Conservation (phyloP, 2,329 filamentous ascomycete genomes). For the Trichoderma afroharzianum region DNA sequence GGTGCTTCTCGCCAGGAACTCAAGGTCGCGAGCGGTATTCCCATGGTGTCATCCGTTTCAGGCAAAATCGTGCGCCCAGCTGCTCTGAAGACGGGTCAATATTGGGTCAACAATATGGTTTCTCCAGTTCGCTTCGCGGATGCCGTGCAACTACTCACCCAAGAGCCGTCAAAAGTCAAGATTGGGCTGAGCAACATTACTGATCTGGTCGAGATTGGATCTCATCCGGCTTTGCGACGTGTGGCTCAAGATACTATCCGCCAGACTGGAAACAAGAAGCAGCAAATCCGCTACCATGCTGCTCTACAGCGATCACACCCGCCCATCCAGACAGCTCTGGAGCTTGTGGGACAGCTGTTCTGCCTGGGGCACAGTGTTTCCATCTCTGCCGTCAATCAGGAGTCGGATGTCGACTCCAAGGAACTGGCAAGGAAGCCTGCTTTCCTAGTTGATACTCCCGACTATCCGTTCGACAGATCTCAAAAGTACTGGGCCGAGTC, state of each 20-base stretch:
- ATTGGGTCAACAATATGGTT: conserved; percentile 18
- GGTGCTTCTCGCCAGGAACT: not conserved
- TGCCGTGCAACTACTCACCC: not conserved
- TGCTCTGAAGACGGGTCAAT: not conserved
- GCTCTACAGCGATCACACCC: not conserved
- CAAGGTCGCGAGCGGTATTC: not conserved
- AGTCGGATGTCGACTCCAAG: too few relatives aligned
- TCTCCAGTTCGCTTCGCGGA: conserved; percentile 8
- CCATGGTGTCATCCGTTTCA: conserved; percentile 15
- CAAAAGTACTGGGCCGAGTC: too few relatives aligned
- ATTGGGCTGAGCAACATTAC: not conserved
- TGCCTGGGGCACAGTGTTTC: not conserved
- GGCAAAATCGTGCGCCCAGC: not conserved
- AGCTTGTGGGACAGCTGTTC: conserved; percentile 9
- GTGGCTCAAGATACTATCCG: not conserved
- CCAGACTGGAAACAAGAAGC: not conserved
- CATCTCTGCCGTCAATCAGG: not conserved
- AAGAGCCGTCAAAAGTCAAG: not conserved
- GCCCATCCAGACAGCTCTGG: not conserved
- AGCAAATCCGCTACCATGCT: not conserved
- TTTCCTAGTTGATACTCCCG: too few relatives aligned
- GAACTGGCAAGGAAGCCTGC: too few relatives aligned
- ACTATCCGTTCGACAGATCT: too few relatives aligned
- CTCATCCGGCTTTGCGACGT: not conserved
- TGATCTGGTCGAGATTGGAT: conserved; percentile 7